Conservation (phyloP, 2,329 filamentous ascomycete species). For the Mycosphaerella sp. region DNA sequence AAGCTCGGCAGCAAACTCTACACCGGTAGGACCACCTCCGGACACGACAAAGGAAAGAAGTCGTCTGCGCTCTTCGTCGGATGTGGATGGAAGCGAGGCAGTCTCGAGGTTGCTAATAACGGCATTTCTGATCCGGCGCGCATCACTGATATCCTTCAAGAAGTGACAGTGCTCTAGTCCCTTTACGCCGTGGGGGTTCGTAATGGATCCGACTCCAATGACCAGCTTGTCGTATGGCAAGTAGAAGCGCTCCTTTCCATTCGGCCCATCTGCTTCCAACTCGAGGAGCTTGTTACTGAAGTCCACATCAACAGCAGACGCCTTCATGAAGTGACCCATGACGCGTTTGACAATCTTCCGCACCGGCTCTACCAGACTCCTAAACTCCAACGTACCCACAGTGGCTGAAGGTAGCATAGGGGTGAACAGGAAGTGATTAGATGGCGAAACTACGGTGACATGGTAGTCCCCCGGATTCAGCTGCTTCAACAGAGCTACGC, state of each 20-base stretch:
- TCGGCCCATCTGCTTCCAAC: slow-evolving; percentile 63
- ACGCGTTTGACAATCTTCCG: slow-evolving; percentile 72
- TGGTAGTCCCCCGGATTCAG: slow-evolving; percentile 89
- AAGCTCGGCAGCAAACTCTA: slow-evolving; percentile 94
- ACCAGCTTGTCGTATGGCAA: slow-evolving; percentile 96
- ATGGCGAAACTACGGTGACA: slow-evolving; percentile 87
- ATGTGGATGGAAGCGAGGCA: slow-evolving; percentile 86
- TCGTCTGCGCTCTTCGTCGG: slow-evolving; percentile 77
- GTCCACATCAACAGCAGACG: slow-evolving; percentile 78
- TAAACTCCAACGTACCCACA: slow-evolving; percentile 85
- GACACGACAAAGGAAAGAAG: slow-evolving; percentile 93
- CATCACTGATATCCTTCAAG: slow-evolving; percentile 91
- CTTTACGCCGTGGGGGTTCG: slow-evolving; percentile 92
- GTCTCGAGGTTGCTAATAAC: slow-evolving; percentile 85
- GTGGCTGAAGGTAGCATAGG: slow-evolving; percentile 97
- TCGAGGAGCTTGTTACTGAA: slow-evolving; percentile 90
- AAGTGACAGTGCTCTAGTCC: slow-evolving; percentile 91
- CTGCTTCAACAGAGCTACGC: slow-evolving; percentile 83
- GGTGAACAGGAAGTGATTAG: slow-evolving; percentile 96
- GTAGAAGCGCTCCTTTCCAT: slow-evolving; percentile 76
- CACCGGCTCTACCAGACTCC: slow-evolving; percentile 89
- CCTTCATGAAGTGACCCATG: slow-evolving; percentile 83
- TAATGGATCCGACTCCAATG: slow-evolving; percentile 82
- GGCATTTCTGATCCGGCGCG: slow-evolving; percentile 78
- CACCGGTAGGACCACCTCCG: slow-evolving; percentile 90